A percentile compares a stretch with the other conserved stretches of the same genome.
Evolutionary conservation across 305 asterid species (phyloP).

Genomic region (Fraxinus platypoda): DNA sequence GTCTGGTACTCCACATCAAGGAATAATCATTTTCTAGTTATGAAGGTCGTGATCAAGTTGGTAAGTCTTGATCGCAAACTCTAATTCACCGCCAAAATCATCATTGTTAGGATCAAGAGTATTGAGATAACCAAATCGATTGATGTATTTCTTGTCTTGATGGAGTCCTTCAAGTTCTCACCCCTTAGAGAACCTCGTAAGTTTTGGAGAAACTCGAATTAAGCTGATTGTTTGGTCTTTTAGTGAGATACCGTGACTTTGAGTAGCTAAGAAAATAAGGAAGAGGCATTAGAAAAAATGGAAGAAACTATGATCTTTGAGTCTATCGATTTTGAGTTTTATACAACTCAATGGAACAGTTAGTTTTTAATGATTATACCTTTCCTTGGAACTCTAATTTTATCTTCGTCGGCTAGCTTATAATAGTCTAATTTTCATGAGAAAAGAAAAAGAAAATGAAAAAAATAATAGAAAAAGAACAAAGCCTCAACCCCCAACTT

Average conservation of each 20-base stretch:
- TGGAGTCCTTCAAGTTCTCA: neutral
- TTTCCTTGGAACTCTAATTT: neutral
- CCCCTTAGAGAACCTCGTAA: neutral
- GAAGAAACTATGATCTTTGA: neutral
- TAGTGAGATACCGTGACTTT: neutral
- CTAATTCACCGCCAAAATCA: no score
- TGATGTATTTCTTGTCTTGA: neutral
- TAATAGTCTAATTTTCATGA: neutral
- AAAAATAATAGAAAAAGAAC: neutral
- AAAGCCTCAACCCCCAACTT: no score
- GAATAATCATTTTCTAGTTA: no score
- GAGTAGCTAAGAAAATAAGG: neutral
- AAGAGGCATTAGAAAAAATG: neutral
- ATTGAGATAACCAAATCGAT: neutral
- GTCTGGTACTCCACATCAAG: no score
- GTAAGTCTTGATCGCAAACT: no score
- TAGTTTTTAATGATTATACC: neutral
- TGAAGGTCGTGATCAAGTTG: no score
- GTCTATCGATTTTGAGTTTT: neutral
- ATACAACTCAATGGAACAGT: neutral
- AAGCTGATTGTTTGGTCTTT: neutral
- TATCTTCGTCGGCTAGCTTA: neutral
- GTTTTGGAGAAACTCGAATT: neutral
- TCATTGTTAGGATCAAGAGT: neutral
- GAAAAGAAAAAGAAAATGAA: no score